Conservation (phyloP, 1,284 basidiomycete genomes). For the Chalciporus sp. region DNA sequence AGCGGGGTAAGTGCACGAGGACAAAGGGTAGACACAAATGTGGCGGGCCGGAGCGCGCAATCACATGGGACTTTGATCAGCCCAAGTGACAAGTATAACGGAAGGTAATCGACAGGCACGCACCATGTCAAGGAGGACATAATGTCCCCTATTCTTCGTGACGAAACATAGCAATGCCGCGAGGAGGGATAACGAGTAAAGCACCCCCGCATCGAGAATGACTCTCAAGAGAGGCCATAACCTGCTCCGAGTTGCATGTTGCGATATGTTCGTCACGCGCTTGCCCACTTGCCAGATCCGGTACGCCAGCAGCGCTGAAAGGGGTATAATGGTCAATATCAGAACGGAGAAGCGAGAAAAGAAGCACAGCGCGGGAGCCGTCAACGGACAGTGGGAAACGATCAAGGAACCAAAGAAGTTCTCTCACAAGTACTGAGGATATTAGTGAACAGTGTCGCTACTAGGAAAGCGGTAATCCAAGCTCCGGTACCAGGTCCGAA, state of each 20-base stretch:
- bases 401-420: not conserved
- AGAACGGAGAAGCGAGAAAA: too few relatives aligned
- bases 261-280: not conserved
- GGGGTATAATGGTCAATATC: too few relatives aligned
- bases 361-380: not conserved
- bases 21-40: too few relatives aligned
- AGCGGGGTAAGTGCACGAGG: not conserved
- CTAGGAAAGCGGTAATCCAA: constrained; percentile 27
- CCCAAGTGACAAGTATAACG: not conserved
- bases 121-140: constrained; percentile 28
- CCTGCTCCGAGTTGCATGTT: constrained; percentile 1
- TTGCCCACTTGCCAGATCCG: constrained; percentile 16
- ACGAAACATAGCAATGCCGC: constrained; percentile 21
- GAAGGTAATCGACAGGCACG: not conserved
- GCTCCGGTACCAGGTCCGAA: constrained; percentile 17
- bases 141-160: constrained; percentile 18
- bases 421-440: constrained; percentile 20
- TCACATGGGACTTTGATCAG: too few relatives aligned
- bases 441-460: constrained; percentile 20
- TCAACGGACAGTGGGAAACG: constrained; percentile 1
- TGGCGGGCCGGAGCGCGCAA: too few relatives aligned
- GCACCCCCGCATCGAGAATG: constrained; percentile 22
- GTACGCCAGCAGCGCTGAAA: constrained; percentile 14
- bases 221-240: constrained; percentile 22
- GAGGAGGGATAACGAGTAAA: constrained; percentile 23